Percentiles rank a stretch among this genome's conserved stretches.
Conservation (phyloP, 768 basidiomycete genomes). For the Naganishia vishniacii region DNA sequence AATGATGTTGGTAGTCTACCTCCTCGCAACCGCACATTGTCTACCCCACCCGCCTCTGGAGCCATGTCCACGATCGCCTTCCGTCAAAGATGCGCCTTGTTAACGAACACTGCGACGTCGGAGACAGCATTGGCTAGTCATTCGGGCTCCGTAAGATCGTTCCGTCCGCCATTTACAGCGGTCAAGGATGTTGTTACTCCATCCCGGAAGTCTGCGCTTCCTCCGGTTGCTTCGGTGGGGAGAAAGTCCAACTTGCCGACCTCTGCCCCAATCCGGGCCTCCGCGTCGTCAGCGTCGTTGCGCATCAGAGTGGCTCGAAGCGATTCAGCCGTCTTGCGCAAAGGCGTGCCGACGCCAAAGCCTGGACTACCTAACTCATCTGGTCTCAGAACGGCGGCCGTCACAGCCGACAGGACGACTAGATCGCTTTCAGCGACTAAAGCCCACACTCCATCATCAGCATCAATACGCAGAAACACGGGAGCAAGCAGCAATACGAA, state of each 20-base stretch:
- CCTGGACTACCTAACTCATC: neutral
- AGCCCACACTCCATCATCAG: neutral
- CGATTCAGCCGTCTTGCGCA: too few species aligned
- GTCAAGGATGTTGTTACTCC: neutral
- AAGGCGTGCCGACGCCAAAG: neutral
- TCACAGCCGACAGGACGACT: neutral
- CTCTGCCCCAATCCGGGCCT: neutral
- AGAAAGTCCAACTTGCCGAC: neutral
- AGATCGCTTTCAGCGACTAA: neutral
- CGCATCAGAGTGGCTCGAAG: neutral
- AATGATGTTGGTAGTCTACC: neutral
- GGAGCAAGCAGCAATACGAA: too few species aligned
- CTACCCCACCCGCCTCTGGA: neutral
- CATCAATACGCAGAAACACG: neutral
- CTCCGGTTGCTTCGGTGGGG: neutral
- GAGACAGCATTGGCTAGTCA: neutral
- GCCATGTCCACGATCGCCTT: neutral
- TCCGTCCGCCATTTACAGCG: neutral
- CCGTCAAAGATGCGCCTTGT: neutral
- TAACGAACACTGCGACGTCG: neutral
- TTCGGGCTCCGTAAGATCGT: too few species aligned
- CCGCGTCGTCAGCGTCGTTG: conserved; percentile 10
- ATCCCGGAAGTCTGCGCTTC: neutral
- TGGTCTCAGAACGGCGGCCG: neutral
- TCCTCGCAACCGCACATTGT: neutral